Conservation (phyloP, 2,329 filamentous ascomycete species). For the Aspergillus fischeri region DNA sequence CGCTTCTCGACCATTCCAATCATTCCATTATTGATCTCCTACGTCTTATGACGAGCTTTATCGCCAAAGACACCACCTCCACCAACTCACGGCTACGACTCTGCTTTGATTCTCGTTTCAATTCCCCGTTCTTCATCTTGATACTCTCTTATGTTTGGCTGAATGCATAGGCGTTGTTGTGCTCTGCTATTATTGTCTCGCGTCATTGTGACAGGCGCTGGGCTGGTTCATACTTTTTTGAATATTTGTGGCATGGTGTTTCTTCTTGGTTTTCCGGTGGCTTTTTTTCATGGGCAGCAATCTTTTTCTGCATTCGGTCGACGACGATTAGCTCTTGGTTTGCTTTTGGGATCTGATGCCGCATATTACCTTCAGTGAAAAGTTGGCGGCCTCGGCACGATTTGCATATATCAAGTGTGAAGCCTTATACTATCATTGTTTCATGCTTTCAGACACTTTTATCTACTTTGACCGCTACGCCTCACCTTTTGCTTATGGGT, state of each 20-base stretch:
- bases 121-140: constrained; percentile 9
- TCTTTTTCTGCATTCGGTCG: constrained; percentile 14
- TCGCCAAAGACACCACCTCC: not conserved
- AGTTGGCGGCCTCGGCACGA: constrained; percentile 18
- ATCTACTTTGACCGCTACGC: constrained; percentile 1
- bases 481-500: not conserved
- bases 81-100: constrained; percentile 9
- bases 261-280: constrained; percentile 6
- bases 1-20: not conserved
- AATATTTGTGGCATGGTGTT: constrained; percentile 19
- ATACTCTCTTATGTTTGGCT: constrained; percentile 13
- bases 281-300: constrained; percentile 7
- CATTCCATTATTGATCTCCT: not conserved
- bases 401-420: constrained; percentile 19
- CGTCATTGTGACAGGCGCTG: constrained; percentile 19
- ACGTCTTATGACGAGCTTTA: not conserved
- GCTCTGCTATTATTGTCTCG: constrained; percentile 9
- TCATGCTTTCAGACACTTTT: constrained; percentile 12
- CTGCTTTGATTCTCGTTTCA: constrained; percentile 13
- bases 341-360: constrained; percentile 11
- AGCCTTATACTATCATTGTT: constrained; percentile 4
- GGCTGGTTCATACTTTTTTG: constrained; percentile 15
- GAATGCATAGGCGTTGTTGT: constrained; percentile 20
- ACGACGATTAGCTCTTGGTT: constrained; percentile 4
- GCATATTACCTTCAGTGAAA: constrained; percentile 12